Base-by-base conservation (phyloP, 495 filamentous ascomycete genomes). In the Penicillium goetzii region DNA sequence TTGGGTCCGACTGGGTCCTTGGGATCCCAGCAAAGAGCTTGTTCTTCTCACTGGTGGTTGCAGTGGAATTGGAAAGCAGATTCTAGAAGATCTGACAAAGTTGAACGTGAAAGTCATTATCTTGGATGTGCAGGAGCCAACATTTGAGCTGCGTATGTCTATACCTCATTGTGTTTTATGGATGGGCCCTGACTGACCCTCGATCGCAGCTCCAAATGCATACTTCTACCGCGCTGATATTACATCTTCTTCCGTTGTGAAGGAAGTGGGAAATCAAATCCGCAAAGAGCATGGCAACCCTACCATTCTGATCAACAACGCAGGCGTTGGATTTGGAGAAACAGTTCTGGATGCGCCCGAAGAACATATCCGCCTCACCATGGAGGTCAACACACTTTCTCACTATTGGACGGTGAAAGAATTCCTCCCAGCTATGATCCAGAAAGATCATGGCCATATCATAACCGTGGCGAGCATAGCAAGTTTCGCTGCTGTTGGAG, bases 271-370 rank as follows among this genome's bases (percentile, higher is more conserved):
- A 15, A 32, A 69, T n/a, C 34, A 77, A 34, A 77, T 89, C 70
- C 78, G 81, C 26, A 65, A 66, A n/a, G 66, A 78, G 10, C 70
- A 86, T 53, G 87, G 87, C 59, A 28, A 73, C 60, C 88, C 88
- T 3, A 89, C 86, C 1, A 74, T 90, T 50, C 73, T 90, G 1
- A 84, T 90, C 71, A 88, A 89, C 76, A 90, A 90, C 70, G 88
- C 88, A 5, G 88, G 86, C 59, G 77, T 87, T n/a, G 84, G 79
- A 17, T 76, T 76, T n/a, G 84, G 63, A 80, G 83, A 68, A 83
- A 88, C 68, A 87, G 89, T 76, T 76, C 82, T 9, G 69, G 50
- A 75, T 81, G 11, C 32, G 12, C 7, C 45, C 25, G n/a, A 86
- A 86, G 72, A 86, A 83, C 76, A 83, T 73, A 85, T 41, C 79